phyloP scores from a whole-genome alignment of 805 yeast species.

The Ogataea methylovora region DNA sequence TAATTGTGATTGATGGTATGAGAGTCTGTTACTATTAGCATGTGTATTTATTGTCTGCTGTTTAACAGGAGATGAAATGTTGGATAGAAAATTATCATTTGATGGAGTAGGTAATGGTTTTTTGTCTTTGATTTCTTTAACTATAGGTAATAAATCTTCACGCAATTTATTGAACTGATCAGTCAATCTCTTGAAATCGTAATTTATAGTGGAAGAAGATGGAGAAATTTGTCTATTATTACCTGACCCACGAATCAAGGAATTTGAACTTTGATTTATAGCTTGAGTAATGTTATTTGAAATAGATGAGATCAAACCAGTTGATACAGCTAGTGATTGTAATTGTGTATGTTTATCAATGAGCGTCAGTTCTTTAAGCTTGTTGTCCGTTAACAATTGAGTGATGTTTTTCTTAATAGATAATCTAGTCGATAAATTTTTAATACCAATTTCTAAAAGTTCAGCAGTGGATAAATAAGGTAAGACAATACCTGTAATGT shows the following conservation, averaged over 20 bases:
- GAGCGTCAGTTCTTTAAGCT: conserved; percentile 5
- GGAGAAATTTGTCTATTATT: too few species aligned
- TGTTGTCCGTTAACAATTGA: conserved; percentile 35
- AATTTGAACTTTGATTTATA: conserved; percentile 4
- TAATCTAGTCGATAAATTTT: conserved; percentile 47
- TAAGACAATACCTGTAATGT: conserved; percentile 66
- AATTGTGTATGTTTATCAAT: conserved; percentile 13
- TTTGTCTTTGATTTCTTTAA: conserved; percentile 54
- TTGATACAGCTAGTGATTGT: conserved; percentile 17
- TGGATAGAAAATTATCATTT: conserved; percentile 14
- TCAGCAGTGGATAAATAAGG: conserved; percentile 64
- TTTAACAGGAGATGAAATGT: conserved; percentile 5
- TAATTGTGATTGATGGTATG: conserved; percentile 14
- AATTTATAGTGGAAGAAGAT: conserved; percentile 1
- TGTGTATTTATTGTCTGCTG: too few species aligned
- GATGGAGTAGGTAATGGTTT: conserved; percentile 66
- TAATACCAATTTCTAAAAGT: conserved; percentile 64
- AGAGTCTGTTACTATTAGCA: too few species aligned
- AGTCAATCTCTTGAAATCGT: conserved; percentile 28
- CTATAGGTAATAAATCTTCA: conserved; percentile 58
- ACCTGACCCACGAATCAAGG: background rate
- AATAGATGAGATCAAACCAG: conserved; percentile 14
- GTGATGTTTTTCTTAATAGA: conserved; percentile 52
- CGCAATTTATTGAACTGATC: conserved; percentile 51
- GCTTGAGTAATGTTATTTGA: conserved; percentile 17